Base-by-base conservation (phyloP, 1,284 basidiomycete species). In the Ceratobasidium theobromae region DNA sequence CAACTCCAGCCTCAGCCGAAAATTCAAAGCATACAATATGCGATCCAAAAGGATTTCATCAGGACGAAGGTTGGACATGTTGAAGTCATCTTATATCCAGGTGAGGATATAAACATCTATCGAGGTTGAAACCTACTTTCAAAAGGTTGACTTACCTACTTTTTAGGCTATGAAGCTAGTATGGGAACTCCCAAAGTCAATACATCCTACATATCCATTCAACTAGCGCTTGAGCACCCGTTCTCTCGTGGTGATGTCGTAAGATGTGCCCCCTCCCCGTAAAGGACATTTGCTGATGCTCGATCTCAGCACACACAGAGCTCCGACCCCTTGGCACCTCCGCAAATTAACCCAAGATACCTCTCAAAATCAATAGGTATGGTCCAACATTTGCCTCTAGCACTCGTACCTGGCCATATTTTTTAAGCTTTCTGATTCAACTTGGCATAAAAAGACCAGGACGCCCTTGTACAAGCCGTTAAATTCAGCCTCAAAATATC, bases 161-260 rank as follows among this genome's bases (percentile, higher is more conserved):
- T 38, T 38, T 16, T 8, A 64, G 60, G 27, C 4, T 64, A 64
- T 33, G 76, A 74, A n/a, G 46, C 28, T 25, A 40, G 60, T n/a
- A 23, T 74, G 23, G 66, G 69, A 5, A 71, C 72, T 51, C 71
- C 70, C 53, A 69, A 69, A 35, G 33, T 57, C 11, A 69, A 70
- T 18, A 69, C 67, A n/a, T 71, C 71, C 64, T 68, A 71, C 18
- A 58, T 72, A 23, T 67, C 64, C 6, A 73, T 79, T 4, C 74
- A 78, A 66, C 72, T 75, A 11, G 77, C 77, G 0, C 54, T 77
- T 14, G 76, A 77, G 65, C 77, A 77, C 55, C 75, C 76, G 1
- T 68, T 78, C 23, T 75, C 75, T 6, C 58, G 64, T 6, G 70
- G 66, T 12, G 60, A 35, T 21, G 49, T 53, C 23, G 60, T 64